Base-by-base conservation (phyloP, 2,329 filamentous ascomycete species). In the Geosmithia flava region DNA sequence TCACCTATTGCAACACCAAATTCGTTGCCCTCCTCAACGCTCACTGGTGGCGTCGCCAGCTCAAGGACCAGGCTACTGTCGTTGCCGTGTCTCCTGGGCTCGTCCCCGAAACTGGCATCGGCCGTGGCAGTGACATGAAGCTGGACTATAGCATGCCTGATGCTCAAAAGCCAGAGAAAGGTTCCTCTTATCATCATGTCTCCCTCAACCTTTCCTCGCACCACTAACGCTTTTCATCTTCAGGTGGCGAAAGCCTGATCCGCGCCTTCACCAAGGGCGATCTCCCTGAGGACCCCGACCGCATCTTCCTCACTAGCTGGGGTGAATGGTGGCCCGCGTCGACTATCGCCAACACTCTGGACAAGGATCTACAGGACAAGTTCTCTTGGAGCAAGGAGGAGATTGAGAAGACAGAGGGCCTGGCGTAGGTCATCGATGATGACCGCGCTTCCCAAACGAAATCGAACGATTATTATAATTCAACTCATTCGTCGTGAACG, bases 11-110 rank as follows among this genome's bases (percentile, higher is more conserved):
- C 8, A 60, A 65, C 41, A 68, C 67, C 51, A 78, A 78, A 53
- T 76, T 78, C 49, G 61, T 67, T 1, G 71, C 72, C 51, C 64
- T 77, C 0, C 66, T 77, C 1, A 63, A 64, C 7, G 71, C 74
- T 1, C 73, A 77, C 45, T 78, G 72, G 72, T 78, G 74, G 75
- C 71, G 72, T 2, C 72, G 74, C 3, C 62, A 75, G 52, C 66
- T 78, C n/a, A 48, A 53, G 0, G 68, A 60, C 20, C 58, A 62
- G 23, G 71, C 67, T 54, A 54, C 59, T 5, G 68, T 78, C 19
- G 65, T 78, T 5, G 74, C 74, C 11, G 73, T 75, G 6, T 77
- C 74, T 8, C 74, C 75, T 0, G 75, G 75, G 1, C 54, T 77
- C 3, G 68, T 78, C 39, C 73, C 73, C 2, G 53, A 54, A n/a